phyloP scores from a whole-genome alignment of 805 yeast genomes.

The Metschnikowia cubensis region DNA sequence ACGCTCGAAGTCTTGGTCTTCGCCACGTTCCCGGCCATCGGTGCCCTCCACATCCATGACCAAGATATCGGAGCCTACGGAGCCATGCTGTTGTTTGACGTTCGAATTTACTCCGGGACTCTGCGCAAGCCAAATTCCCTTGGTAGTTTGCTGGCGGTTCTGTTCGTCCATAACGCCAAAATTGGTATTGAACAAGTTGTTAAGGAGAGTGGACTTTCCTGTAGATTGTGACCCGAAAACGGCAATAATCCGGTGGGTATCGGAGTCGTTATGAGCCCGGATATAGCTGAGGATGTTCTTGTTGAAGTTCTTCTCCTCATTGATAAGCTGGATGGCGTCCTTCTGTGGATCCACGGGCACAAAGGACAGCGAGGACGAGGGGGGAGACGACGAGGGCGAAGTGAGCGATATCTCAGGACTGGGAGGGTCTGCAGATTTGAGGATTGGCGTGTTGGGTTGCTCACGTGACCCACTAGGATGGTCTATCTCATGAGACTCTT shows the following conservation, averaged over 20 bases:
- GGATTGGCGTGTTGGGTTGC: too few relatives aligned
- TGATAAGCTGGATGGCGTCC: conserved; percentile 57
- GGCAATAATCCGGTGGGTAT: conserved; percentile 83
- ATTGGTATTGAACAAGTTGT: conserved; percentile 69
- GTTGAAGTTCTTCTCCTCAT: conserved; percentile 57
- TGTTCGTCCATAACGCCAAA: conserved; percentile 93
- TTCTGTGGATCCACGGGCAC: conserved; percentile 34
- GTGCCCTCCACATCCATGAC: conserved; percentile 99
- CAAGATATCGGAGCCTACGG: conserved; percentile 42
- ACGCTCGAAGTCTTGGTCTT: conserved; percentile 96
- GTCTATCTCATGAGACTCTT: too few relatives aligned
- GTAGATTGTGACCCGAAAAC: conserved; percentile 98
- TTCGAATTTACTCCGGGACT: conserved; percentile 28
- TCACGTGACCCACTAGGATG: too few relatives aligned
- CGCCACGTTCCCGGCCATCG: conserved; percentile 97
- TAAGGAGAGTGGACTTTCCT: conserved; percentile 90
- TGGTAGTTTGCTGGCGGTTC: conserved; percentile 77
- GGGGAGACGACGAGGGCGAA: conserved; percentile 13
- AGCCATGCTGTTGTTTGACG: not conserved
- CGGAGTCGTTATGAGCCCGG: conserved; percentile 15
- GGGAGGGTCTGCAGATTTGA: too few relatives aligned
- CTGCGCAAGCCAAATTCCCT: conserved; percentile 45
- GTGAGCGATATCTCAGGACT: too few relatives aligned
- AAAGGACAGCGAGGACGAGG: conserved; percentile 31
- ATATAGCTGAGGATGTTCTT: conserved; percentile 14